phyloP scores from a whole-genome alignment of 83 land plant genomes.

The Larix sibirica region DNA sequence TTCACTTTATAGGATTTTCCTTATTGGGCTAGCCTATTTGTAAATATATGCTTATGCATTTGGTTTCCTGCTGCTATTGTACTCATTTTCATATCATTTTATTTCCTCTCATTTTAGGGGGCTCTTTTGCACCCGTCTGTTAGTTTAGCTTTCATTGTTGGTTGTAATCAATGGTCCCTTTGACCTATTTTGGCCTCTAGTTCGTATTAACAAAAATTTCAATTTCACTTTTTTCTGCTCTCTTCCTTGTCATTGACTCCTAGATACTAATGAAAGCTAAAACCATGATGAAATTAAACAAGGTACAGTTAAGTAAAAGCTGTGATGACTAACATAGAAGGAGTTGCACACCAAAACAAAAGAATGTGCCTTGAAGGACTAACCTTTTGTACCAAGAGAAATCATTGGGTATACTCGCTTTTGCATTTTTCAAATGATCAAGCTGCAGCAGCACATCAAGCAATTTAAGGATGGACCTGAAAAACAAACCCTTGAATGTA shows the following conservation, averaged over 20 bases:
- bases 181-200: no score
- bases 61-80: no score
- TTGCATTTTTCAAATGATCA: slow-evolving; percentile 99
- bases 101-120: no score
- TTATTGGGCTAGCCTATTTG: no score
- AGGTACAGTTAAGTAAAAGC: background rate
- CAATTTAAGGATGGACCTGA: slow-evolving; percentile 93
- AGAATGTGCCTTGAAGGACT: background rate
- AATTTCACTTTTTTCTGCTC: background rate
- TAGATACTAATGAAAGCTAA: background rate
- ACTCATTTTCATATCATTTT: no score
- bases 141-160: no score
- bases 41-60: no score
- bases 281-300: background rate
- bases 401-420: slow-evolving; percentile 99
- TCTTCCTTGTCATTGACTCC: background rate
- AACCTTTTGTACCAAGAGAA: slow-evolving; percentile 99
- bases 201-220: no score
- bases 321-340: background rate
- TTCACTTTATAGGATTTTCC: no score
- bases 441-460: slow-evolving; percentile 94
- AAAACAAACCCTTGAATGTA: slow-evolving; percentile 2
- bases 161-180: no score
- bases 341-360: background rate
- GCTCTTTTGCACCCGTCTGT: no score